phyloP scores from a whole-genome alignment of 805 yeast species.

The Metschnikowia kofuensis region DNA sequence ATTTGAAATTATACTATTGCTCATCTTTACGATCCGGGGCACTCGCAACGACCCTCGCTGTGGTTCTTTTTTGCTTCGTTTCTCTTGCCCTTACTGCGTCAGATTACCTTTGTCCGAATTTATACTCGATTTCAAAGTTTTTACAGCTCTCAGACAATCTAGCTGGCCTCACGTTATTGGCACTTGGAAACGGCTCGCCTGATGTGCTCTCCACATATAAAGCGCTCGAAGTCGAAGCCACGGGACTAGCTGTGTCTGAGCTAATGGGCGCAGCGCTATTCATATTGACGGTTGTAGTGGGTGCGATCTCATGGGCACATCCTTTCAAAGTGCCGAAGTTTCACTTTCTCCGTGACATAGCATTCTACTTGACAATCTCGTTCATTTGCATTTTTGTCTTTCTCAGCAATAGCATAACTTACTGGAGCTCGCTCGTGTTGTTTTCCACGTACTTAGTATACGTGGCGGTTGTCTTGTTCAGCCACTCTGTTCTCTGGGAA shows the following conservation, averaged over 20 bases:
- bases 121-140: slow-evolving; percentile 59
- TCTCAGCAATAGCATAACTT: slow-evolving; percentile 51
- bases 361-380: slow-evolving; percentile 53
- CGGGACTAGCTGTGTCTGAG: slow-evolving; percentile 83
- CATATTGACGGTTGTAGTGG: slow-evolving; percentile 74
- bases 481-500: slow-evolving; percentile 13
- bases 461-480: slow-evolving; percentile 45
- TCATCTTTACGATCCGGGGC: slow-evolving; percentile 12
- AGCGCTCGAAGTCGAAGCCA: slow-evolving; percentile 71
- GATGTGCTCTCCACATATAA: slow-evolving; percentile 83
- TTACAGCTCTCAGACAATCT: slow-evolving; percentile 69
- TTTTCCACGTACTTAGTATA: slow-evolving; percentile 55
- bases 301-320: slow-evolving; percentile 65
- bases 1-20: slow-evolving; percentile 35
- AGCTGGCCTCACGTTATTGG: slow-evolving; percentile 82
- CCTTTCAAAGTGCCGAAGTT: slow-evolving; percentile 57
- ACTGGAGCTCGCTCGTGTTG: slow-evolving; percentile 57
- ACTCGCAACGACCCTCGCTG: slow-evolving; percentile 16
- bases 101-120: slow-evolving; percentile 76
- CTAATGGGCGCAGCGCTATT: slow-evolving; percentile 88
- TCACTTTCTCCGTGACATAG: slow-evolving; percentile 59
- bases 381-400: slow-evolving; percentile 50
- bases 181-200: slow-evolving; percentile 91
- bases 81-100: slow-evolving; percentile 78
- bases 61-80: slow-evolving; percentile 48